Evolutionary conservation across 805 yeast genomes (phyloP), one percentile per base, ranked within the genome.

Genomic region (Ogataea corticis): DNA sequence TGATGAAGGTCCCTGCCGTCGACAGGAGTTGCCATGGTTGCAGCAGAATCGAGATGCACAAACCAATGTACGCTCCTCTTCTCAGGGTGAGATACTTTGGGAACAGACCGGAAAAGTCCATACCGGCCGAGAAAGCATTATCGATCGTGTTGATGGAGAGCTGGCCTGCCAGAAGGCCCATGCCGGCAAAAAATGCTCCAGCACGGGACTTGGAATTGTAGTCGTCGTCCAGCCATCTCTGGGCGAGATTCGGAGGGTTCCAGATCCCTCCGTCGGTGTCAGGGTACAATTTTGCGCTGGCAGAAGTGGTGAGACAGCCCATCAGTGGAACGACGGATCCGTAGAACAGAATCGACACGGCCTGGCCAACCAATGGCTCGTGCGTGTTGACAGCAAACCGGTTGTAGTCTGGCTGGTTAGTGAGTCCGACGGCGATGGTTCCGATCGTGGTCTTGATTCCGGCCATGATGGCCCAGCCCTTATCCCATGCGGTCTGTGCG

Each of bases 221-320:
- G 49, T 73, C 71, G 42, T 61, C 56, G 34, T 71, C 67, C 9
- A 62, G 45, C 45, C 50, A 60, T 57, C 42, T 58, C 52, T 44
- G 67, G 2, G 49, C 51, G 25, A 61, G 63, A 73, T 46, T 73
- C 52, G 45, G 65, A 60, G 82, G 82, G 49, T 68, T 67, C 82
- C 82, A 77, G 33, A 71, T 52, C 40, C 62, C 63, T 19, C 73
- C 75, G 47, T 68, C 72, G 5, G 66, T 54, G n/a, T 63, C 64
- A 47, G 52, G 52, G 23, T 49, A 49, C 16, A 46, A 39, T 27
- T 76, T 71, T 30, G 83, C 82, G 39, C 86, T 36, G 14, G 50
- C 85, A 21, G 87, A 71, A 4, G 80, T 72, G 10, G 72, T 67
- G 32, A 76, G 46, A 21, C 74, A 52, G 10, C 80, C 80, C 56